These are phyloP conservation scores for Paraphoma sp. DNA, from an alignment of 2,329 filamentous ascomycete genomes.

Conservation along the genomic window DNA sequence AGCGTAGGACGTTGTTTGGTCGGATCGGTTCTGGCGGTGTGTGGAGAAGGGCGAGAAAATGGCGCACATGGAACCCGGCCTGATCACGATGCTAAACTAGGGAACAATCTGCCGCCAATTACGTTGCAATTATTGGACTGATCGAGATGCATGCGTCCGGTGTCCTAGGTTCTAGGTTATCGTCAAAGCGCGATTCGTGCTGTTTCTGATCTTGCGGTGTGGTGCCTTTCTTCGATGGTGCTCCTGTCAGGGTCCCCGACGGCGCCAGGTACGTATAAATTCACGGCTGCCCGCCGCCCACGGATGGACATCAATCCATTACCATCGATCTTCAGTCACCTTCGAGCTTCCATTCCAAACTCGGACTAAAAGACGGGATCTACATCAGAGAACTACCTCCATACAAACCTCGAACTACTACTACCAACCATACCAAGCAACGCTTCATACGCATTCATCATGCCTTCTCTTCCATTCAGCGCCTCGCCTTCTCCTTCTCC, in stretches of 20 bases:
- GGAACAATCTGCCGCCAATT: slow-evolving; percentile 33
- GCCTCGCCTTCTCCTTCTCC: slow-evolving; percentile 39
- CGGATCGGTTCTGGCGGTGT: slow-evolving; percentile 38
- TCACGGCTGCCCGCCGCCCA: slow-evolving; percentile 31
- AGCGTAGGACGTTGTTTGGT: slow-evolving; percentile 26
- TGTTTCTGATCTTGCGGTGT: slow-evolving; percentile 42
- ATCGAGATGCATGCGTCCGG: slow-evolving; percentile 44
- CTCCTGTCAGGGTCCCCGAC: slow-evolving; percentile 16
- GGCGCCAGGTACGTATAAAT: slow-evolving; percentile 37
- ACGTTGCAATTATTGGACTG: slow-evolving; percentile 31
- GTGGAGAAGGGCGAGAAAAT: slow-evolving; percentile 38
- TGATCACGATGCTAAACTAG: slow-evolving; percentile 32
- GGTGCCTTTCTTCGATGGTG: slow-evolving; percentile 23
- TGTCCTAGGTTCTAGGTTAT: slow-evolving; percentile 32
- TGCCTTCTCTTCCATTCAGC: slow-evolving; percentile 48
- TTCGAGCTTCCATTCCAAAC: slow-evolving; percentile 23
- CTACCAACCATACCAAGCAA: slow-evolving; percentile 10
- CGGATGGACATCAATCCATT: slow-evolving; percentile 32
- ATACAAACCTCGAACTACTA: slow-evolving; percentile 34
- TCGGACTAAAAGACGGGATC: slow-evolving; percentile 32
- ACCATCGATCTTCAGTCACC: slow-evolving; percentile 24
- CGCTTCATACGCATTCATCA: slow-evolving; percentile 27
- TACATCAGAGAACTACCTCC: slow-evolving; percentile 39
- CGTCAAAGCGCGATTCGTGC: slow-evolving; percentile 34
- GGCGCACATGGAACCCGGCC: slow-evolving; percentile 36